Percentiles rank a stretch among this genome's conserved stretches.
Evolutionary conservation across 768 basidiomycete genomes (phyloP).

Genomic region (Naganishia vishniacii): DNA sequence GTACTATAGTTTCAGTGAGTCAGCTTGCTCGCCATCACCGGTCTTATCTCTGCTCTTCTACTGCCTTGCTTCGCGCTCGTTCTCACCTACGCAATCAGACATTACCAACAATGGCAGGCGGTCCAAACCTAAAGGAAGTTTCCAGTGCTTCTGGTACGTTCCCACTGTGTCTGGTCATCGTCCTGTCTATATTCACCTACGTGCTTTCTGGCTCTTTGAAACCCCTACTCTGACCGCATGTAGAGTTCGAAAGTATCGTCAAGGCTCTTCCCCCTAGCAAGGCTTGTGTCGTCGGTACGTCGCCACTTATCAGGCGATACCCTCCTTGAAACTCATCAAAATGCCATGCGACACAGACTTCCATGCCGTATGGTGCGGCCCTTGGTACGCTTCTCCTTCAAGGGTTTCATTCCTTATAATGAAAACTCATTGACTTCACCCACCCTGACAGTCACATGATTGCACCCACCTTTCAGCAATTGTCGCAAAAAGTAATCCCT

Average conservation of each 20-base stretch:
- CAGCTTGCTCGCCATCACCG: no score
- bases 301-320: background rate
- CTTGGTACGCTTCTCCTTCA: background rate
- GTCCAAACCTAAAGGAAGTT: conserved; percentile 25
- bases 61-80: no score
- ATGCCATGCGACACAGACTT: conserved; percentile 33
- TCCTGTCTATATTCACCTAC: background rate
- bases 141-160: conserved; percentile 18
- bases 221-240: background rate
- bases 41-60: no score
- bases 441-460: conserved; percentile 46
- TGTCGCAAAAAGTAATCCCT: conserved; percentile 34
- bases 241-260: conserved; percentile 44
- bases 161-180: background rate
- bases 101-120: conserved; percentile 10
- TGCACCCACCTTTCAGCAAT: conserved; percentile 40
- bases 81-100: no score
- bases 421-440: no score
- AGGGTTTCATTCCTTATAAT: no score
- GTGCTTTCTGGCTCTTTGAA: background rate
- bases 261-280: conserved; percentile 34
- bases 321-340: background rate
- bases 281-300: conserved; percentile 44
- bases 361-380: conserved; percentile 33
- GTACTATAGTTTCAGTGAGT: no score